A percentile compares a stretch with the other conserved stretches of the same genome.
Conservation (phyloP, 2,329 filamentous ascomycete species). For the Fusarium brachygibbosum region DNA sequence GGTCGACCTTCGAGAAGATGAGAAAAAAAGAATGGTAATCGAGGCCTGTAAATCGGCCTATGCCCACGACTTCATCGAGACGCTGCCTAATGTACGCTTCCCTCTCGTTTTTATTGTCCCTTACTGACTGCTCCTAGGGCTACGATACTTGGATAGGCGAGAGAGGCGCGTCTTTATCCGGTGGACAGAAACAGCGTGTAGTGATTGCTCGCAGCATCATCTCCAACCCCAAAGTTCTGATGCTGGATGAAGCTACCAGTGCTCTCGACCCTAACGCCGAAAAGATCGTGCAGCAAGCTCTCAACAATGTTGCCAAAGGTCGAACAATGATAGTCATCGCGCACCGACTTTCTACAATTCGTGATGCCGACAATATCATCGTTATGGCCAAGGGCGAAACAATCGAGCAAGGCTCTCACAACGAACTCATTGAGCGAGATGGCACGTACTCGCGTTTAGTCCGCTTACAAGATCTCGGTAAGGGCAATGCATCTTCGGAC, state of each 20-base stretch:
- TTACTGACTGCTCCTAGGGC: conserved; percentile 51
- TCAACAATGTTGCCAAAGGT: conserved; percentile 66
- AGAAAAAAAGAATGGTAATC: conserved; percentile 60
- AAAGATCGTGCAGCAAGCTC: conserved; percentile 67
- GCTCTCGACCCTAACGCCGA: conserved; percentile 64
- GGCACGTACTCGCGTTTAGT: conserved; percentile 68
- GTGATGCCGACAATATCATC: conserved; percentile 74
- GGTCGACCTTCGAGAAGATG: conserved; percentile 56
- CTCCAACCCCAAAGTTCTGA: conserved; percentile 71
- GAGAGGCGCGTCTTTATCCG: conserved; percentile 73
- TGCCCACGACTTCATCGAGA: conserved; percentile 66
- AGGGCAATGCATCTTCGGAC: conserved; percentile 21
- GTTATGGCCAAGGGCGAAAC: conserved; percentile 71
- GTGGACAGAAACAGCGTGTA: conserved; percentile 76
- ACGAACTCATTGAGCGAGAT: conserved; percentile 63
- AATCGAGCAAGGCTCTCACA: conserved; percentile 73
- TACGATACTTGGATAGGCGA: conserved; percentile 75
- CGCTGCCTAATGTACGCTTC: conserved; percentile 56
- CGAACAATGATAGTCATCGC: conserved; percentile 77
- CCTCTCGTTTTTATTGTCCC: fast-evolving
- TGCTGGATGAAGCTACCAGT: conserved; percentile 78
- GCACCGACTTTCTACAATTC: conserved; percentile 70
- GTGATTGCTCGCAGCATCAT: conserved; percentile 77
- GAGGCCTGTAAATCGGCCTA: conserved; percentile 65
- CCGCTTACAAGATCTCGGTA: conserved; percentile 56